Base-by-base conservation (phyloP, 352 stramenopile species). In the Aphanomyces euteiches region DNA sequence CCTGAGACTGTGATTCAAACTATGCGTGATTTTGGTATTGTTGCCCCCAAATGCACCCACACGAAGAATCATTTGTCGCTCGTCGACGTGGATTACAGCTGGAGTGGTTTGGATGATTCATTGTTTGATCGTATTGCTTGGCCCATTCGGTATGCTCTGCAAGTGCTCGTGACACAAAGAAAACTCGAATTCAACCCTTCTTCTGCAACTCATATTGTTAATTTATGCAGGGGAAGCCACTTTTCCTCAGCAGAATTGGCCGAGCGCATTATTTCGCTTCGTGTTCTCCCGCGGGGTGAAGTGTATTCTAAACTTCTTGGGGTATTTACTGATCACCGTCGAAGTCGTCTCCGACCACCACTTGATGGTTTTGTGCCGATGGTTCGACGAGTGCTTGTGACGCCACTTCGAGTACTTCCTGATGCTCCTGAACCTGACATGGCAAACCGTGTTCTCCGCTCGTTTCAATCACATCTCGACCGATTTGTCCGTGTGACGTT, bases 401-500 rank as follows among this genome's bases (percentile, higher is more conserved):
- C 63, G 47, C 63, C 63, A 7, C 38, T 69, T 5, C 63, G 63
- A 17, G 38, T 69, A 4, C 10, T 69, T 12, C 37, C 47, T 7
- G 63, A 69, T 6, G 34, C 63, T 12, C 63, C 63, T 17, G 63
- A 69, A 38, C n/a, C 39, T n/a, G 63, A 69, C 45, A 4, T 43
- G 10, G 36, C 63, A 8, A 69, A 69, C 19, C 63, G 63, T 37
- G 63, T 69, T n/a, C n/a, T 69, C 34, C 47, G 63, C 21, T 6
- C 36, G 7, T 69, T 59, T 21, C 12, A 3, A 8, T 1, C 12
- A 13, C 13, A 28, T 12, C 5, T 69, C 21, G 63, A 69, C 39
- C 47, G 63, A 3, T 69, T 69, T n/a, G 15, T 69, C 13, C 63
- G 63, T 39, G 63, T 60, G 40, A 69, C 43, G 43, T 69, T 69